A percentile compares a stretch with the other conserved stretches of the same genome.
These are phyloP conservation scores for Datura wrightii DNA, from an alignment of 257 asterid genomes.

Conservation along the genomic window DNA sequence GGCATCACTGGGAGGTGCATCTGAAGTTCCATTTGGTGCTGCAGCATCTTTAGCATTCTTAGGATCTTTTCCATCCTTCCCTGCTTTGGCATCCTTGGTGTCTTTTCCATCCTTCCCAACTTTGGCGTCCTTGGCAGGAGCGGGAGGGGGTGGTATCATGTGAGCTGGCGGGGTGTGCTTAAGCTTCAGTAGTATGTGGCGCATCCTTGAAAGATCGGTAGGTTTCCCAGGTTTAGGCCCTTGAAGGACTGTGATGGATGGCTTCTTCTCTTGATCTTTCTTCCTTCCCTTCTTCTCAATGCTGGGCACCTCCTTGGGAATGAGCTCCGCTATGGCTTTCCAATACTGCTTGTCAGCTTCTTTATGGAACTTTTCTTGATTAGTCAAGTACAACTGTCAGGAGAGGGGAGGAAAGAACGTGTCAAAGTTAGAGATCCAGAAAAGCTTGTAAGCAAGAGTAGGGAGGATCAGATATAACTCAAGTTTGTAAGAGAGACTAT, in stretches of 20 bases:
- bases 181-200: slow-evolving; percentile 86
- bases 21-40: slow-evolving; percentile 42
- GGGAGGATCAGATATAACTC: background rate
- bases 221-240: slow-evolving; percentile 99
- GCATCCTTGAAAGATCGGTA: slow-evolving; percentile 96
- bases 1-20: slow-evolving; percentile 24
- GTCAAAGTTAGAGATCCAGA: slow-evolving; percentile 18
- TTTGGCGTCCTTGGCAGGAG: slow-evolving; percentile 67
- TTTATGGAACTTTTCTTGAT: slow-evolving; percentile 88
- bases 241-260: slow-evolving; percentile 79
- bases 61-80: slow-evolving; percentile 42
- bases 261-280: slow-evolving; percentile 94
- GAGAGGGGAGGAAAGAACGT: slow-evolving; percentile 26
- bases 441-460: slow-evolving; percentile 11
- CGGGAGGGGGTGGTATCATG: slow-evolving; percentile 92
- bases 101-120: slow-evolving; percentile 63
- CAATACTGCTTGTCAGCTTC: slow-evolving; percentile 95
- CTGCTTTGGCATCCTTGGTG: slow-evolving; percentile 51
- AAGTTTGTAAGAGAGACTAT: background rate
- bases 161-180: slow-evolving; percentile 95
- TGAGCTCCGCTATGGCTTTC: slow-evolving; percentile 93
- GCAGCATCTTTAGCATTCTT: slow-evolving; percentile 41
- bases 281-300: slow-evolving; percentile 88
- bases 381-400: slow-evolving; percentile 58
- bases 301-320: slow-evolving; percentile 86